Evolutionary conservation across 2,329 filamentous ascomycete genomes (phyloP).

Genomic region (Nakataea oryzae): DNA sequence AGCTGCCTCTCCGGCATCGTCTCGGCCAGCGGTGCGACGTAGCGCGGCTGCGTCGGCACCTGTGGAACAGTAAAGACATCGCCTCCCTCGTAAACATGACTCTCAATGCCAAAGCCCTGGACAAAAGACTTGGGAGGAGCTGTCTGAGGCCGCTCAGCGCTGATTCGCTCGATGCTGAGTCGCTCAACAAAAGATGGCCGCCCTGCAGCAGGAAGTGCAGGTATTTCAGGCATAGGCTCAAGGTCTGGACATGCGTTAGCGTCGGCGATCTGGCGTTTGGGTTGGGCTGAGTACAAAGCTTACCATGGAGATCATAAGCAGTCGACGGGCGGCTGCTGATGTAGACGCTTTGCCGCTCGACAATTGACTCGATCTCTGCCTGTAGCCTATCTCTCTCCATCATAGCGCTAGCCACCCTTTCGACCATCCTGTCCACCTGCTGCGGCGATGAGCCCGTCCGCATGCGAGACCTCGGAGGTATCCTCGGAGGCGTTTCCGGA

Average conservation of each 20-base stretch:
- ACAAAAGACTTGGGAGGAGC: conserved; percentile 21
- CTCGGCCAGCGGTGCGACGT: conserved; percentile 9
- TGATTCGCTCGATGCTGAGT: conserved; percentile 39
- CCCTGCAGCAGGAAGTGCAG: conserved; percentile 43
- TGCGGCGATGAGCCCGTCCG: conserved; percentile 32
- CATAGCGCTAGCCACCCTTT: conserved; percentile 45
- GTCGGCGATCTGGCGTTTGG: conserved; percentile 3
- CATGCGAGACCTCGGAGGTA: conserved; percentile 33
- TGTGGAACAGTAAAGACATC: conserved; percentile 5
- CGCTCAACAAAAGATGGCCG: conserved; percentile 45
- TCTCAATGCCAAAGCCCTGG: neutral
- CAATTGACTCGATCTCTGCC: conserved; percentile 47
- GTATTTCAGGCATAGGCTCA: conserved; percentile 44
- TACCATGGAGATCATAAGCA: conserved; percentile 28
- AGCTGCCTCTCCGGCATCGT: conserved; percentile 25
- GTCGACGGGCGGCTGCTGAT: conserved; percentile 41
- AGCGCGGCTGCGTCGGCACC: conserved; percentile 7
- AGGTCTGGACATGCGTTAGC: conserved; percentile 21
- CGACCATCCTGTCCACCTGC: conserved; percentile 36
- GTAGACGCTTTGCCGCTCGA: conserved; percentile 51
- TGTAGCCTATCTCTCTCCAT: conserved; percentile 48
- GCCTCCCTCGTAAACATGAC: conserved; percentile 10
- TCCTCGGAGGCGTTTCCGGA: conserved; percentile 21
- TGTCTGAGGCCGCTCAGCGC: conserved; percentile 30
- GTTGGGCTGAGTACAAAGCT: conserved; percentile 5